Base-by-base conservation (phyloP, 2,329 filamentous ascomycete genomes). In the Microthyrium microscopicum region DNA sequence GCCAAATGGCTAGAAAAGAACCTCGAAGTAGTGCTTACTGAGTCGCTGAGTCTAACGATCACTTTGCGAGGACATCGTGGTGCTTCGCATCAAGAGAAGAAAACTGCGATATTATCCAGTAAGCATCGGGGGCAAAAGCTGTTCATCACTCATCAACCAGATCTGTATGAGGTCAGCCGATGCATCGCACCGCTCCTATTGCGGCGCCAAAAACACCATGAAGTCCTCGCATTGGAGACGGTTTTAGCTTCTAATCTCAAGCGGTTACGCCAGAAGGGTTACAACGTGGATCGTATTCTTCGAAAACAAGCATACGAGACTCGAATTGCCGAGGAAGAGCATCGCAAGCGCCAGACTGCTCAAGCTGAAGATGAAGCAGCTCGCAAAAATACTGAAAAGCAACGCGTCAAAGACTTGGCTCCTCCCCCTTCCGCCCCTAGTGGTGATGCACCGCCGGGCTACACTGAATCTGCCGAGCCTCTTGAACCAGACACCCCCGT, bases 261-360 rank as follows among this genome's bases (percentile, higher is more conserved):
- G 29, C 76, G 85, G 33, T 60, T 98, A 26, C 76, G 82, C 45
- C 73, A 75, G 39, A 82, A 89, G 41, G 89, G 89, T 2, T 95
- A 94, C 62, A 95, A 98, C 44, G 89, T 98, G 25, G 83, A 94
- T 48, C 77, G 89, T 31, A 95, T 98, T 40, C 64, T 98, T 16
- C 73, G 82, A 24, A 77, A 77, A 34, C 91, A 91, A 57, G 83
- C 79, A 15, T 80, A 81, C 3, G 84, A 95, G 53, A 81, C 82
- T 5, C 72, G 81, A 33, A 74, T 95, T 42, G 84, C 83, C 0
- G 85, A 94, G 48, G 78, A 80, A 45, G 74, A 83, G 50, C 70
- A 80, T 31, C 74, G 77, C 46, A 76, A 76, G 46, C 31, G 20
- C 18, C 20, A 73, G 79, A 22, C 53, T 84, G 9, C 13, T 9